phyloP scores from a whole-genome alignment of 805 yeast genomes.

The Helenozyma baotianmanensis region DNA sequence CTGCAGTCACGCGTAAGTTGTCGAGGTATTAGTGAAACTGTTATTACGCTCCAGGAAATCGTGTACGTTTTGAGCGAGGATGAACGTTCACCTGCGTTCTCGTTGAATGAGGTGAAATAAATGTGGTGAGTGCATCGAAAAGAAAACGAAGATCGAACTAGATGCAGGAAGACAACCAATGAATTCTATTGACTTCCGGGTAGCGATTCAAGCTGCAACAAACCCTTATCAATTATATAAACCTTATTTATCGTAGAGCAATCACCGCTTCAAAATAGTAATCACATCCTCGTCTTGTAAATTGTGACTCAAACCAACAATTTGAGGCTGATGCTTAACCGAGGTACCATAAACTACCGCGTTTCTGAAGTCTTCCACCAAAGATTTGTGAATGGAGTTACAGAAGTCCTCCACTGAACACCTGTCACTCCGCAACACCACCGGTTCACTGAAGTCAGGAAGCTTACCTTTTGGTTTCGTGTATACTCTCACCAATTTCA shows the following conservation, averaged over 20 bases:
- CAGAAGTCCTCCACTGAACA: conserved; percentile 93
- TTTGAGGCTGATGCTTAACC: conserved; percentile 97
- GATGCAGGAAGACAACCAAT: too few relatives aligned
- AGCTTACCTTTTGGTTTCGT: conserved; percentile 93
- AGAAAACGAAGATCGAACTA: conserved; percentile 1
- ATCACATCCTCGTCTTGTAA: conserved; percentile 97
- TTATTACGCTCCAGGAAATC: too few relatives aligned
- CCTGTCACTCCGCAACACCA: conserved; percentile 77
- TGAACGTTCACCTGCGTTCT: too few relatives aligned
- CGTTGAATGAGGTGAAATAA: too few relatives aligned
- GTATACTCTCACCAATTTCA: conserved; percentile 89
- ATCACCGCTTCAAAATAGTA: conserved; percentile 75
- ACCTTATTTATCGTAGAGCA: too few relatives aligned
- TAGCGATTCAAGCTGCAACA: too few relatives aligned
- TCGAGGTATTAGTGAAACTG: too few relatives aligned
- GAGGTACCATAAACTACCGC: conserved; percentile 92
- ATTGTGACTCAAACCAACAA: conserved; percentile 80
- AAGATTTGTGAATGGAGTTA: conserved; percentile 89
- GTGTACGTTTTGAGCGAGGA: too few relatives aligned
- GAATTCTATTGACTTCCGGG: too few relatives aligned
- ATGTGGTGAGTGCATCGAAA: conserved; percentile 5
- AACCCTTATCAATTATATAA: neutral
- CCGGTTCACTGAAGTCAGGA: conserved; percentile 95
- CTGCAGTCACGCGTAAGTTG: neutral
- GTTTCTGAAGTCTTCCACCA: conserved; percentile 88